Percentiles rank a stretch among this genome's conserved stretches.
phyloP scores from a whole-genome alignment of 352 stramenopile genomes.

The Pythium pectinolyticum region DNA sequence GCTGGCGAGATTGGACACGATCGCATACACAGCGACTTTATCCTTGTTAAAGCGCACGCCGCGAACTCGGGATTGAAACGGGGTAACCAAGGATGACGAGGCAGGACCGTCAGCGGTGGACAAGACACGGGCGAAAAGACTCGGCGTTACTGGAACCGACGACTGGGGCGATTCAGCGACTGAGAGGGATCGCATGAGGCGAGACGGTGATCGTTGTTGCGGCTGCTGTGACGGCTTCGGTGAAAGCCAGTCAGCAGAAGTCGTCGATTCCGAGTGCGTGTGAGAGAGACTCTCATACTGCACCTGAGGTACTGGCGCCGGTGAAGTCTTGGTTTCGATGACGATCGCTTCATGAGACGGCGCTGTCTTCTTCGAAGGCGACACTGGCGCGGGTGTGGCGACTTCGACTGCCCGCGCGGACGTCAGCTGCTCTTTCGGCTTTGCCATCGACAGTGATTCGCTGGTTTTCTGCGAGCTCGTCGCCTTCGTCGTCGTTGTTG shows the following conservation, averaged over 20 bases:
- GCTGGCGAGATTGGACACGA: conserved; percentile 42
- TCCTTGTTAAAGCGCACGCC: conserved; percentile 53
- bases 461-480: conserved; percentile 19
- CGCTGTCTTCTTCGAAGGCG: neutral
- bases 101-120: conserved; percentile 15
- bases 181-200: no score
- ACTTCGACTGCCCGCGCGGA: conserved; percentile 6
- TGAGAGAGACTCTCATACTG: conserved; percentile 22
- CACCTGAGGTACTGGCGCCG: neutral
- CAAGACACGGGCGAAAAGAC: neutral
- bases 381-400: neutral
- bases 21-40: conserved; percentile 57
- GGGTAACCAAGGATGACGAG: no score
- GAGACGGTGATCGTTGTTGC: no score
- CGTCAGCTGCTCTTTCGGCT: conserved; percentile 1
- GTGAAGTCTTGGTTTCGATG: no score
- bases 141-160: no score
- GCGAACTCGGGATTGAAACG: conserved; percentile 52
- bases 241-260: neutral
- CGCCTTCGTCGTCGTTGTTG: neutral
- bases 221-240: conserved; percentile 1
- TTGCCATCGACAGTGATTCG: neutral
- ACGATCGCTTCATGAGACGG: neutral
- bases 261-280: conserved; percentile 5
- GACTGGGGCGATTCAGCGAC: neutral